phyloP scores from a whole-genome alignment of 129 eudicot genomes.

The Arctium lappa region DNA sequence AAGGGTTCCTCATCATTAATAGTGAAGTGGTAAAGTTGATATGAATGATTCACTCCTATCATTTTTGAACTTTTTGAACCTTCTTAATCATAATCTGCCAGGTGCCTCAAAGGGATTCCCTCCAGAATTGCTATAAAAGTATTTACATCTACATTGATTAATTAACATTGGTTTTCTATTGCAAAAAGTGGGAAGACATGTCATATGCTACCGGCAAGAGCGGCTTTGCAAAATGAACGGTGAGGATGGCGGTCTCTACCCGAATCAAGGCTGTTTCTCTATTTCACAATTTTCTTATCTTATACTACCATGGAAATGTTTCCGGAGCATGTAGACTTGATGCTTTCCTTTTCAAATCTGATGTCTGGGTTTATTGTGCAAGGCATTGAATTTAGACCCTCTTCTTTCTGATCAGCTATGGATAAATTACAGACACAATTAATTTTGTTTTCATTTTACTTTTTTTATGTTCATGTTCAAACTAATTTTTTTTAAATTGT shows the following conservation, averaged over 20 bases:
- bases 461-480: no score
- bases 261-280: slow-evolving; percentile 14
- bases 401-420: no score
- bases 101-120: neutral
- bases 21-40: neutral
- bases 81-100: no score
- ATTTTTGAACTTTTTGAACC: neutral
- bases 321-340: neutral
- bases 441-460: no score
- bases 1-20: slow-evolving; percentile 9
- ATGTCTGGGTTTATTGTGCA: no score
- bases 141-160: neutral
- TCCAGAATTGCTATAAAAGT: neutral
- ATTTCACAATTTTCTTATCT: neutral
- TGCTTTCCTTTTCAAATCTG: neutral
- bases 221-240: no score
- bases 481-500: no score
- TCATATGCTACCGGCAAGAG: slow-evolving; percentile 1
- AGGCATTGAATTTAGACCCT: no score
- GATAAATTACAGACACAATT: no score
- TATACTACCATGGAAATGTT: neutral
- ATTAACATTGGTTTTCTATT: slow-evolving; percentile 13
- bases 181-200: slow-evolving; percentile 17
- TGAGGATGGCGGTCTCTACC: neutral
- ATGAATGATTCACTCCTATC: neutral